phyloP scores from a whole-genome alignment of 805 yeast genomes.

The Yarrowia sp. region DNA sequence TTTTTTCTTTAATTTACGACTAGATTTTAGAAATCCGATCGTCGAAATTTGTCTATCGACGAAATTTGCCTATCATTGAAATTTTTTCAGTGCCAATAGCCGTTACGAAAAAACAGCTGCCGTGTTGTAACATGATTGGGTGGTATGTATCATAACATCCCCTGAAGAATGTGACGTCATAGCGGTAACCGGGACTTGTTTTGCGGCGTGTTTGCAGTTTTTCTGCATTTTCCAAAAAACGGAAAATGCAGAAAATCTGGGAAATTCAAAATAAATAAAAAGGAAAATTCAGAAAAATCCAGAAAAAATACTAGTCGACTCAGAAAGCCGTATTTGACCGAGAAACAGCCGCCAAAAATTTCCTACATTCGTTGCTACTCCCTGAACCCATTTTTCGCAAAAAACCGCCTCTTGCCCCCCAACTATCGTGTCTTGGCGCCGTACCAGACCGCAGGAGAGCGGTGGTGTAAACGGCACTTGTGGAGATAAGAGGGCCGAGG shows the following conservation, averaged over 20 bases:
- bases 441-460: constrained; percentile 5
- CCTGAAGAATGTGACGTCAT: neutral
- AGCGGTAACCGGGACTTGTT: neutral
- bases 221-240: neutral
- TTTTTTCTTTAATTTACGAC: neutral
- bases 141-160: neutral
- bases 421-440: constrained; percentile 7
- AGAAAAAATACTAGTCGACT: neutral
- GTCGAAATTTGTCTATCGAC: neutral
- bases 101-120: too few species aligned
- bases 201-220: neutral
- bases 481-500: neutral
- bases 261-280: neutral
- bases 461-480: constrained; percentile 12
- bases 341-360: too few species aligned
- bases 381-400: neutral
- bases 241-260: neutral
- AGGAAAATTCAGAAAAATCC: neutral
- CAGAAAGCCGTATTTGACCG: too few species aligned
- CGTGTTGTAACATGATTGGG: too few species aligned
- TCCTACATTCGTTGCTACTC: too few species aligned
- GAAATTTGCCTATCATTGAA: neutral
- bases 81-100: too few species aligned
- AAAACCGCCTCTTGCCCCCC: neutral
- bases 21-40: neutral